These are phyloP conservation scores for Aspergillus aculeatinus DNA, from an alignment of 2,329 filamentous ascomycete genomes.

Conservation along the genomic window DNA sequence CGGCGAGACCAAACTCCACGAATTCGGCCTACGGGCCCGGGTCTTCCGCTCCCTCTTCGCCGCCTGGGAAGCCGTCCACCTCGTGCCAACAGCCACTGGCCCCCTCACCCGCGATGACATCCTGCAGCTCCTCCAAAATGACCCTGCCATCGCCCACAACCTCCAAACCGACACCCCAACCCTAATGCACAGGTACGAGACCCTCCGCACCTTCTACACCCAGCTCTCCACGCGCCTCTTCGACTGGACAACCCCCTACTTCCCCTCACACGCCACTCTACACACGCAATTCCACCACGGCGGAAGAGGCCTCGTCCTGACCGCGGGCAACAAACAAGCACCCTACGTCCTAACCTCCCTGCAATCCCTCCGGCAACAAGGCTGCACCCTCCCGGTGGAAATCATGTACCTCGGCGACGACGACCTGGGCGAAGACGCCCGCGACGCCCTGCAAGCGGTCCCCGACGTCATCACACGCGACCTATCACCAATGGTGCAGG, in stretches of 20 bases:
- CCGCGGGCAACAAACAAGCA: conserved; percentile 46
- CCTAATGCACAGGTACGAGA: conserved; percentile 45
- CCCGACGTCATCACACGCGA: conserved; percentile 48
- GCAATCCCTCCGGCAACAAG: conserved; percentile 17
- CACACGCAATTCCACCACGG: conserved; percentile 45
- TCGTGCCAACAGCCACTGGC: conserved; percentile 17
- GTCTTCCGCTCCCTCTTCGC: conserved; percentile 42
- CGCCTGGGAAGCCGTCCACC: conserved; percentile 34
- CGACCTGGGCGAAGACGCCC: conserved; percentile 46
- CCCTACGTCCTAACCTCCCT: conserved; percentile 47
- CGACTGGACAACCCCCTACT: conserved; percentile 39
- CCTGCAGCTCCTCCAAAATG: conserved; percentile 38
- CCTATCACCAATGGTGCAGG: conserved; percentile 46
- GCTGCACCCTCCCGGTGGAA: conserved; percentile 21
- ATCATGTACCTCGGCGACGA: conserved; percentile 39
- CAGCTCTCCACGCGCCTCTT: conserved; percentile 39
- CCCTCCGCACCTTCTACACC: conserved; percentile 43
- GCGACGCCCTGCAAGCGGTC: conserved; percentile 43
- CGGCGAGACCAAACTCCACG: conserved; percentile 41
- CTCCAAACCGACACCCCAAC: conserved; percentile 18
- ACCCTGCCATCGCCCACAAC: conserved; percentile 19
- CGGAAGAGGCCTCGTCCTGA: conserved; percentile 48
- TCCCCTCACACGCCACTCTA: conserved; percentile 44
- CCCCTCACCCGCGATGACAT: conserved; percentile 41
- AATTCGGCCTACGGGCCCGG: conserved; percentile 43